Percentiles rank a stretch among this genome's conserved stretches.
phyloP scores from a whole-genome alignment of 2,329 filamentous ascomycete genomes.

The Trichophyton mentagrophytes region DNA sequence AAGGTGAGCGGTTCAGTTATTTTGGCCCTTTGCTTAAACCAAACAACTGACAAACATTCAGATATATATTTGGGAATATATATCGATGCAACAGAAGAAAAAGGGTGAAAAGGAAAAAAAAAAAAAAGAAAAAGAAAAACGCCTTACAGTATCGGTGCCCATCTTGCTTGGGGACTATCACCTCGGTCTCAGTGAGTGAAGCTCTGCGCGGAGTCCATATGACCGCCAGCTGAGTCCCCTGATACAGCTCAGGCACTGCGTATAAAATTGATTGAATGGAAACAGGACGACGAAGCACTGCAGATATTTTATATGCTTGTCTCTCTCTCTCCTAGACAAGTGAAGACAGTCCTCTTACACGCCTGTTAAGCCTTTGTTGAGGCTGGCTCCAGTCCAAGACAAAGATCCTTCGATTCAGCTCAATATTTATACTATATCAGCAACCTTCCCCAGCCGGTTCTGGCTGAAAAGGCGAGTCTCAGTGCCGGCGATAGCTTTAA shows the following conservation, averaged over 20 bases:
- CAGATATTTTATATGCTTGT: neutral
- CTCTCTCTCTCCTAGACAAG: neutral
- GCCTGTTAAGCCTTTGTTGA: neutral
- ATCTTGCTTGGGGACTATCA: neutral
- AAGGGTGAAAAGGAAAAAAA: neutral
- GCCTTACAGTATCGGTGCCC: neutral
- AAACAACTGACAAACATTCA: neutral
- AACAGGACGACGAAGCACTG: neutral
- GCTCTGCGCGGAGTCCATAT: neutral
- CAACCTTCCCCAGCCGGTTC: neutral
- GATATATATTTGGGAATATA: neutral
- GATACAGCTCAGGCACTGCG: neutral
- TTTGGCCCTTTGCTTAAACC: neutral
- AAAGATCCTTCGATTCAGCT: conserved; percentile 1
- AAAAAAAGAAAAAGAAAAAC: neutral
- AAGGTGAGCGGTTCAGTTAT: neutral
- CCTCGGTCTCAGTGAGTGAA: neutral
- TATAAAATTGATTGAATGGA: neutral
- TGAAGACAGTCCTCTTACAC: neutral
- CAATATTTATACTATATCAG: neutral
- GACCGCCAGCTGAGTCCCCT: neutral
- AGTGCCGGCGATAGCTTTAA: neutral
- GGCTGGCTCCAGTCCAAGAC: neutral
- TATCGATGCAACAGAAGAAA: neutral
- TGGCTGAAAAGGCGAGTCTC: neutral